Evolutionary conservation across 192 early-diverging fungal genomes (phyloP).

Genomic region (Backusella macrospora): DNA sequence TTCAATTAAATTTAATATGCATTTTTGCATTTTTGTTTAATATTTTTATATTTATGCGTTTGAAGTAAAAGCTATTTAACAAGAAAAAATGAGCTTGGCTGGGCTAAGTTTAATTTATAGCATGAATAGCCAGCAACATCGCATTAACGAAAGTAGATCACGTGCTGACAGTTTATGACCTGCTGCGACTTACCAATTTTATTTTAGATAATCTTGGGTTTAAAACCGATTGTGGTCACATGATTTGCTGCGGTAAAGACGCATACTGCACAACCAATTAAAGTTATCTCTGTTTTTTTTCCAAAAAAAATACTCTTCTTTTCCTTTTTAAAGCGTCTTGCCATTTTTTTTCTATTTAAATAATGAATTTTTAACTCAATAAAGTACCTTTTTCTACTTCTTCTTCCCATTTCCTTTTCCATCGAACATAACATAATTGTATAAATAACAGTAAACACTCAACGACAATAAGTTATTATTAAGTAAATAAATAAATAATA

Average conservation of each 20-base stretch:
- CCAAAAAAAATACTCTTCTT: not conserved
- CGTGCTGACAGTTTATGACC: too few relatives aligned
- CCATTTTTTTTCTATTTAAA: slow-evolving; percentile 10
- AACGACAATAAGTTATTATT: not conserved
- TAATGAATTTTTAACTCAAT: slow-evolving; percentile 2
- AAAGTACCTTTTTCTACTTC: not conserved
- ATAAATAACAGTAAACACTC: not conserved
- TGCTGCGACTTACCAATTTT: too few relatives aligned
- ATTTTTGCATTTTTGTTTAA: too few relatives aligned
- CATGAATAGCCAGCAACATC: too few relatives aligned
- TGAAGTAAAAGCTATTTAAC: too few relatives aligned
- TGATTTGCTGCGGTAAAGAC: slow-evolving; percentile 4
- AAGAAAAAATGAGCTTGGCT: too few relatives aligned
- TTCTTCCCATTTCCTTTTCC: not conserved
- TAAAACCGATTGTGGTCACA: not conserved
- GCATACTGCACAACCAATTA: not conserved
- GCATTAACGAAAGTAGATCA: too few relatives aligned
- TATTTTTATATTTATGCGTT: too few relatives aligned
- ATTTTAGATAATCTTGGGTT: too few relatives aligned
- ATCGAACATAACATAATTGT: not conserved
- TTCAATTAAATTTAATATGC: too few relatives aligned
- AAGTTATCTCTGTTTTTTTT: not conserved
- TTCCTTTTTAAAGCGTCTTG: not conserved
- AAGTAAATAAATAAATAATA: slow-evolving; percentile 2
- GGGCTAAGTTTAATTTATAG: too few relatives aligned